Percentiles rank a stretch among this genome's conserved stretches.
Conservation (phyloP, 78 protist genomes). For the Acrasis kona region DNA sequence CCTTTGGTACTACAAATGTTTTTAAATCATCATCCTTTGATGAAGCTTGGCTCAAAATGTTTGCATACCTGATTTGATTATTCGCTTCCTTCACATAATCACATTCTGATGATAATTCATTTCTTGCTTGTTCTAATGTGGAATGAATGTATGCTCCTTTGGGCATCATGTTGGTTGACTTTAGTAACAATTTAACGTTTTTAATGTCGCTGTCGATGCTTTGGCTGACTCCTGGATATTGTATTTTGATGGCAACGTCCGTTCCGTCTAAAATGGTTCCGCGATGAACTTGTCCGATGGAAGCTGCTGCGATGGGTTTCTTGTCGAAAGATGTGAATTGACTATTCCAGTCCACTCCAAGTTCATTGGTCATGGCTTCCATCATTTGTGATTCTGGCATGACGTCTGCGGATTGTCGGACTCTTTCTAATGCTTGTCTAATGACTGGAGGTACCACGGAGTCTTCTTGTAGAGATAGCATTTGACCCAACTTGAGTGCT, state of each 20-base stretch:
- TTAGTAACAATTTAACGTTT: constrained; percentile 30
- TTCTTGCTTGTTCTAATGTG: constrained; percentile 36
- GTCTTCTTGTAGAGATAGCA: constrained; percentile 70
- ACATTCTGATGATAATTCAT: constrained; percentile 59
- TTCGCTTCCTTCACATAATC: constrained; percentile 63
- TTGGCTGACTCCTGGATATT: constrained; percentile 74
- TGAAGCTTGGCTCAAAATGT: neutral
- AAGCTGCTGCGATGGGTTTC: constrained; percentile 77
- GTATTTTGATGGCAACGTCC: constrained; percentile 68
- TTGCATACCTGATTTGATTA: constrained; percentile 16
- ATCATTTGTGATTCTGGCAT: constrained; percentile 62
- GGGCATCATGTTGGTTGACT: constrained; percentile 47
- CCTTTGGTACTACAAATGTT: neutral
- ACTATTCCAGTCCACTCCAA: constrained; percentile 61
- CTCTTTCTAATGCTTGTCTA: constrained; percentile 41
- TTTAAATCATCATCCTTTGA: neutral
- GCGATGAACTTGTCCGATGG: constrained; percentile 80
- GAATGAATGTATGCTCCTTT: constrained; percentile 61
- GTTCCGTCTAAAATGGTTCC: constrained; percentile 42
- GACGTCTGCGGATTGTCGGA: constrained; percentile 63
- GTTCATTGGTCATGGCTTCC: constrained; percentile 29
- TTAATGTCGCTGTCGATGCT: constrained; percentile 61
- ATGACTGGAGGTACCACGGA: constrained; percentile 32
- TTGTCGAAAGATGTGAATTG: constrained; percentile 36
- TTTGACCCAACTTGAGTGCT: constrained; percentile 81